Conservation (phyloP, 192 early-diverging fungal genomes). For the Paraglomus occultum region DNA sequence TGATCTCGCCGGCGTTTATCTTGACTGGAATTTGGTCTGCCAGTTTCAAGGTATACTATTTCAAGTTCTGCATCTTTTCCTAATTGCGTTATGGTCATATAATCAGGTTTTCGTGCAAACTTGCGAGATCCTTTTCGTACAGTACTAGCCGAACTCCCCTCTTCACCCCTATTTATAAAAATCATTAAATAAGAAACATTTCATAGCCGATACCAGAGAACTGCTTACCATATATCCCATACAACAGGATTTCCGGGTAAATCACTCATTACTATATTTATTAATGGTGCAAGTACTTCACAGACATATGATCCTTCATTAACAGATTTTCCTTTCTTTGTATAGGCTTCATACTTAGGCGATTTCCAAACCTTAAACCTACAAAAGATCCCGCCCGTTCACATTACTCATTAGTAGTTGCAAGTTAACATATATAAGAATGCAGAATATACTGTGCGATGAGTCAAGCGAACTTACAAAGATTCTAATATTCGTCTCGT, state of each 20-base stretch:
- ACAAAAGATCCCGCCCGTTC: no score
- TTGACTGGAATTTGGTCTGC: constrained; percentile 7
- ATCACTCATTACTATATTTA: constrained; percentile 11
- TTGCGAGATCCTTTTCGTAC: neutral
- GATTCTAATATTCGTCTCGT: constrained; percentile 4
- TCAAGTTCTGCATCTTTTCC: constrained; percentile 3
- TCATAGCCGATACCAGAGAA: no score
- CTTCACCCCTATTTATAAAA: neutral
- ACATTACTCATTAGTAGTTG: no score
- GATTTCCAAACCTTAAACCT: constrained; percentile 11
- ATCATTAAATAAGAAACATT: no score
- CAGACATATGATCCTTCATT: constrained; percentile 24
- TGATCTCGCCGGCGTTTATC: constrained; percentile 3
- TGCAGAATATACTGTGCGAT: no score
- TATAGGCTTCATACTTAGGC: constrained; percentile 14
- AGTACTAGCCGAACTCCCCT: constrained; percentile 3
- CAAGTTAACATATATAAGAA: no score
- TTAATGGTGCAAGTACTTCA: constrained; percentile 12
- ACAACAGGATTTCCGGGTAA: neutral
- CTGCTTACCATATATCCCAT: neutral
- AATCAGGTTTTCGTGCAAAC: neutral
- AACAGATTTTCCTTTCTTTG: neutral
- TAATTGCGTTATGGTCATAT: neutral
- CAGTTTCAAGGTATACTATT: constrained; percentile 2
- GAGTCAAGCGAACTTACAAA: constrained; percentile 15